Evolutionary conservation across 208 protist genomes (phyloP), one percentile per base, ranked within the genome.

Genomic region (Crithidia mellificae): DNA sequence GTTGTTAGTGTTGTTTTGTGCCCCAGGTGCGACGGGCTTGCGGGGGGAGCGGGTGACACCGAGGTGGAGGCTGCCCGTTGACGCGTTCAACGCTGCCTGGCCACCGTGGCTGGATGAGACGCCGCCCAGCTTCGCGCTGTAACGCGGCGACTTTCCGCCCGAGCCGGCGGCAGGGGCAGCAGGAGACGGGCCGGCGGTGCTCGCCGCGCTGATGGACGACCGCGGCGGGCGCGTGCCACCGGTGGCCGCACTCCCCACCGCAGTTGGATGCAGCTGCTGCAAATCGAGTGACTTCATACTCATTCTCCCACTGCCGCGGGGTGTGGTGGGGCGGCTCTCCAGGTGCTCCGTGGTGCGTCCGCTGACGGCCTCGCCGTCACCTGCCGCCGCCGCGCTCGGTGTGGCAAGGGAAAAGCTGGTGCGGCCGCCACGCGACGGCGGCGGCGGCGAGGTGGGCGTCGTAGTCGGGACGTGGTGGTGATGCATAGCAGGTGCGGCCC

Each of bases 1-100:
- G 46, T 47, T 47, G 54, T 14, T 27, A 38, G 3, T 59, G 54
- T 64, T 63, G 41, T 17, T 38, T 12, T 6, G 2, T n/a, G 58
- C 58, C 2, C 58, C 58, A 4, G 58, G 58, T 6, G 58, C 46
- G 3, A 64, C 44, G 1, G 58, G 58, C 58, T 20, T 52, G n/a
- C 58, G 58, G 8, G 58, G 58, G n/a, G 58, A 64, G 29, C 58
- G 58, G 30, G 44, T 64, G n/a, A 64, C 58, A 11, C 58, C 58
- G n/a, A 64, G 58, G 44, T 53, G 58, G 19, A 64, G 58, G n/a
- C 46, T 64, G 32, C 58, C 29, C n/a, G 58, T 64, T 19, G 58
- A 64, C 12, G 44, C 17, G 30, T 53, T 64, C 2, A 64, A 30
- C 17, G 58, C 44, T 19, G 39, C 22, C 43, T 63, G 57, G 4